Evolutionary conservation across 2,329 filamentous ascomycete genomes (phyloP).

Genomic region (Hyphodiscus sp.): DNA sequence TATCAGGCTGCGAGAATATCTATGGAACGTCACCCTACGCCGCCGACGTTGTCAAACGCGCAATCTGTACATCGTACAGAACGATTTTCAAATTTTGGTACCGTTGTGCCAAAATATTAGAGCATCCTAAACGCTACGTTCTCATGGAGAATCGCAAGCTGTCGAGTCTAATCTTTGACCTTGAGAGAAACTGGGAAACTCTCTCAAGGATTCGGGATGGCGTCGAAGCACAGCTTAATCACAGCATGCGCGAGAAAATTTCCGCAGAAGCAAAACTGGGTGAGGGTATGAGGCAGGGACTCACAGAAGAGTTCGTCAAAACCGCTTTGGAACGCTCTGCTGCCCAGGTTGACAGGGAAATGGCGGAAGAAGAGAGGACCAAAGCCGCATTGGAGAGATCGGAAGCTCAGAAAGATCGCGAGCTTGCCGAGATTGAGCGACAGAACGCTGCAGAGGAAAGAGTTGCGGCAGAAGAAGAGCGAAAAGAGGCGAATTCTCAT

Average conservation of each 20-base stretch:
- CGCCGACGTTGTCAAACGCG: too few relatives aligned
- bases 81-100: too few relatives aligned
- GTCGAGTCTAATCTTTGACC: too few relatives aligned
- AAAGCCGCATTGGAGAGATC: background rate
- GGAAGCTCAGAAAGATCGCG: background rate
- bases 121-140: too few relatives aligned
- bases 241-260: background rate
- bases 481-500: background rate
- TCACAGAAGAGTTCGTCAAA: background rate
- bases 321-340: background rate
- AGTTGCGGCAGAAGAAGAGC: background rate
- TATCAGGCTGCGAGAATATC: too few relatives aligned
- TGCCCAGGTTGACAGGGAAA: background rate
- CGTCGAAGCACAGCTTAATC: background rate
- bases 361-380: background rate
- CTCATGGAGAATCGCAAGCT: too few relatives aligned
- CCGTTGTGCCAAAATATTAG: too few relatives aligned
- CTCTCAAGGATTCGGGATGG: too few relatives aligned
- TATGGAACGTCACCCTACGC: too few relatives aligned
- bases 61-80: too few relatives aligned
- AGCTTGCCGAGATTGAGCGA: background rate
- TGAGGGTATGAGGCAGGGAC: background rate
- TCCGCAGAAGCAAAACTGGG: background rate
- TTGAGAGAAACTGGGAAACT: too few relatives aligned
- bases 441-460: background rate